Conservation (phyloP, 345 rosid genomes). For the Linum tenue region DNA sequence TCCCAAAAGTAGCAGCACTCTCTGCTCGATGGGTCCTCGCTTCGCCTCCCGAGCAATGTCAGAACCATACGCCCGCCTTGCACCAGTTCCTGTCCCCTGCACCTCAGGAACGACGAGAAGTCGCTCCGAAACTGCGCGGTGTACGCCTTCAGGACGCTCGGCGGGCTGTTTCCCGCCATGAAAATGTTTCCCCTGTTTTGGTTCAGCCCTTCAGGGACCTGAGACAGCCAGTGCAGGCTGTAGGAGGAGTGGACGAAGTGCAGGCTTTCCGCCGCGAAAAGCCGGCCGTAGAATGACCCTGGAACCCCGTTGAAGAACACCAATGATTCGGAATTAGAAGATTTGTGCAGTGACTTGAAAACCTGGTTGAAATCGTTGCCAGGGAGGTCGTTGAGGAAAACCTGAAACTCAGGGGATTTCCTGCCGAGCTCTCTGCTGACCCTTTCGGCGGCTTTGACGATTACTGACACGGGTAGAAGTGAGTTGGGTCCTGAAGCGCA, state of each 20-base stretch:
- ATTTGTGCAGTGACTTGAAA: neutral
- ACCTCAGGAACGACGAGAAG: slow-evolving; percentile 14
- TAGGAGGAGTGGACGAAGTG: neutral
- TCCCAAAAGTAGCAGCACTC: neutral
- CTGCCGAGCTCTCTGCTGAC: too few species aligned
- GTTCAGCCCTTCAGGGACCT: slow-evolving; percentile 17
- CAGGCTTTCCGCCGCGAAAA: slow-evolving; percentile 13
- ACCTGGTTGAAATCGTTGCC: slow-evolving; percentile 5
- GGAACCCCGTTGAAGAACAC: neutral
- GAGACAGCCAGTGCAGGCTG: slow-evolving; percentile 25
- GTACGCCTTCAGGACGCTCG: slow-evolving; percentile 19
- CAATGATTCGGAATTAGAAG: slow-evolving; percentile 7
- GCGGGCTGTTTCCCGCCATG: slow-evolving; percentile 19
- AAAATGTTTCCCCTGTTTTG: slow-evolving; percentile 20
- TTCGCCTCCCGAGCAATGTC: neutral
- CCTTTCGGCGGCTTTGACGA: too few species aligned
- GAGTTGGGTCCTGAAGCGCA: too few species aligned
- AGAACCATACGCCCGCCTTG: slow-evolving; percentile 14
- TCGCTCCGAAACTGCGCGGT: slow-evolving; percentile 17
- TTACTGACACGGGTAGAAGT: too few species aligned
- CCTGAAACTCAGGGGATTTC: too few species aligned
- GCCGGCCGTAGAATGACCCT: slow-evolving; percentile 24
- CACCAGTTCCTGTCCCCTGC: slow-evolving; percentile 18
- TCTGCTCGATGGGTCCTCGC: neutral
- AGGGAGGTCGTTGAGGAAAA: neutral